Percentiles rank a stretch among this genome's conserved stretches.
Evolutionary conservation across 345 rosid species (phyloP).

Genomic region (Eucalyptus regnans): DNA sequence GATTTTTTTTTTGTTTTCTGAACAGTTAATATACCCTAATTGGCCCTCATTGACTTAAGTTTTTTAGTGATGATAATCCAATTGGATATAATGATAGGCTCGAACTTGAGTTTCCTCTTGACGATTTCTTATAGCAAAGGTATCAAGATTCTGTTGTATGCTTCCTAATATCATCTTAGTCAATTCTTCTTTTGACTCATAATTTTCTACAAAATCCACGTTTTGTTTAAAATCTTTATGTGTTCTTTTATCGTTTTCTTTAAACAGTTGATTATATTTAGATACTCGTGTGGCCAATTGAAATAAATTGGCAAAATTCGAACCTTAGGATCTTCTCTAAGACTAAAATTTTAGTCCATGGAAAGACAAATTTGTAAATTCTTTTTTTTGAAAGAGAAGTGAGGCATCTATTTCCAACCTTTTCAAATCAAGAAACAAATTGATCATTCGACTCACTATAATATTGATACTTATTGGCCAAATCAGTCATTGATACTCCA

Average conservation of each 20-base stretch:
- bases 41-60: too few species aligned
- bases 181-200: background rate
- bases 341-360: background rate
- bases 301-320: background rate
- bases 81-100: too few species aligned
- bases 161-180: too few species aligned
- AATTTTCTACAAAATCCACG: background rate
- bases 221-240: background rate
- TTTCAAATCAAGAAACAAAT: background rate
- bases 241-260: background rate
- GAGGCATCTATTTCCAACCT: background rate
- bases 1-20: too few species aligned
- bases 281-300: background rate
- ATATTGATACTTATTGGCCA: too few species aligned
- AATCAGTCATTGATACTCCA: background rate
- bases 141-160: too few species aligned
- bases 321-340: too few species aligned
- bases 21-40: too few species aligned
- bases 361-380: background rate
- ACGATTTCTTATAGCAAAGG: too few species aligned
- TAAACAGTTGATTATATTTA: background rate
- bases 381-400: background rate
- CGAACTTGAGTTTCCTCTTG: too few species aligned
- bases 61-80: too few species aligned
- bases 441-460: background rate